A percentile compares a stretch with the other conserved stretches of the same genome.
Conservation (phyloP, 108 stramenopile species). For the Bacterosira constricta region DNA sequence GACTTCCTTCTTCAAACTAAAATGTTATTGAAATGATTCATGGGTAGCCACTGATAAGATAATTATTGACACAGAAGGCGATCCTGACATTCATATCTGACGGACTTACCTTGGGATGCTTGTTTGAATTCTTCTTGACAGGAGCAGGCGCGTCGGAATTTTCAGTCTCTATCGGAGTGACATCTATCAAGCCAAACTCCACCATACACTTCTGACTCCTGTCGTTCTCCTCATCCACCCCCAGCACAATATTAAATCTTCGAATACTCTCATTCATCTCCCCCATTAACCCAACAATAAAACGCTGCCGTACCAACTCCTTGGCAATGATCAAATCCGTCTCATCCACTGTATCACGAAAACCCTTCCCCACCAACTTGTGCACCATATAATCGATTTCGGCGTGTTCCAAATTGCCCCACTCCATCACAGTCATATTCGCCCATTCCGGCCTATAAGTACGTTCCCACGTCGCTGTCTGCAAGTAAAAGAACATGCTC, state of each 20-base stretch:
- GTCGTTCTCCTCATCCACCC: constrained; percentile 17
- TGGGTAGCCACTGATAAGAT: neutral
- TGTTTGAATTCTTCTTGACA: constrained; percentile 47
- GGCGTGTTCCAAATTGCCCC: constrained; percentile 29
- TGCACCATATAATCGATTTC: constrained; percentile 37
- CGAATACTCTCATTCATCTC: constrained; percentile 45
- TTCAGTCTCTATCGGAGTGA: too few relatives aligned
- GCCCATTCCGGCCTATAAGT: constrained; percentile 31
- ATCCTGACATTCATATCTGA: neutral
- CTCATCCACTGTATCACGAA: constrained; percentile 17
- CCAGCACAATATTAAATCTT: constrained; percentile 43
- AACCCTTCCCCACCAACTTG: constrained; percentile 21
- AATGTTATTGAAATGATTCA: neutral
- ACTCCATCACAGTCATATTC: constrained; percentile 36
- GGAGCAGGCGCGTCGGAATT: constrained; percentile 17
- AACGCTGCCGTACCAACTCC: constrained; percentile 43
- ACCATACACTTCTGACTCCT: constrained; percentile 28
- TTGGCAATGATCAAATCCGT: constrained; percentile 47
- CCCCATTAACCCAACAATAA: constrained; percentile 50
- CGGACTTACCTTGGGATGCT: constrained; percentile 42
- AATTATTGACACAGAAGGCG: neutral
- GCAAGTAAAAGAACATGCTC: constrained; percentile 39
- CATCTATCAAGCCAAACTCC: constrained; percentile 34
- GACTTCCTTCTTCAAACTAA: constrained; percentile 28
- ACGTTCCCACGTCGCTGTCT: constrained; percentile 39